phyloP scores from a whole-genome alignment of 2,329 filamentous ascomycete genomes.

The Cladosporium cucumerinum region DNA sequence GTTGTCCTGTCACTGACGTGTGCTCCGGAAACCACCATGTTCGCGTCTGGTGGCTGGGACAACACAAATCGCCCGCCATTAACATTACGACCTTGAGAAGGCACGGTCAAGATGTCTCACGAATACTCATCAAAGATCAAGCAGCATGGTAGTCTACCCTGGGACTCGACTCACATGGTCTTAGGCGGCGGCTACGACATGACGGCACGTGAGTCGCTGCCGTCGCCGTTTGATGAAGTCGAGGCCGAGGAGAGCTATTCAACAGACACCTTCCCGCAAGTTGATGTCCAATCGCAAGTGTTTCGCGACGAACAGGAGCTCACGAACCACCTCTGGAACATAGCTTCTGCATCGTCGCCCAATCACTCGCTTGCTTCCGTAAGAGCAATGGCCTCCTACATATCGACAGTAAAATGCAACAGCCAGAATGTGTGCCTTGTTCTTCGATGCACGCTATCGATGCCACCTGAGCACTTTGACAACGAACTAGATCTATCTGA shows the following conservation, averaged over 20 bases:
- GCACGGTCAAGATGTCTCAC: not conserved
- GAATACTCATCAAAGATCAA: not conserved
- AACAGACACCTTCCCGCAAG: slow-evolving; percentile 3
- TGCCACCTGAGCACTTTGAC: slow-evolving; percentile 8
- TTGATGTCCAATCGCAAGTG: slow-evolving; percentile 5
- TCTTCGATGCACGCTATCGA: slow-evolving; percentile 3
- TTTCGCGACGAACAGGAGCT: slow-evolving; percentile 2
- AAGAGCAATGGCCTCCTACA: not conserved
- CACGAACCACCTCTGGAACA: not conserved
- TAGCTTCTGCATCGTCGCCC: not conserved
- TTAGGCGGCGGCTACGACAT: slow-evolving; percentile 9
- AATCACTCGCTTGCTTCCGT: not conserved
- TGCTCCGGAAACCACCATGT: not conserved
- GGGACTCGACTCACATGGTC: slow-evolving; percentile 4
- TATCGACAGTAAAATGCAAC: not conserved
- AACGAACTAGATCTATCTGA: not conserved
- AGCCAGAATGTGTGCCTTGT: not conserved
- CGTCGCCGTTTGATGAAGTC: slow-evolving; percentile 7
- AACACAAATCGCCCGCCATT: not conserved
- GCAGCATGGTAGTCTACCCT: slow-evolving; percentile 9
- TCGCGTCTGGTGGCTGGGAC: not conserved
- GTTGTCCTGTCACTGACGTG: no score
- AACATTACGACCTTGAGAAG: not conserved
- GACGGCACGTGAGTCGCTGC: not conserved
- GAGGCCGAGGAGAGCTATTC: slow-evolving; percentile 10